Base-by-base conservation (phyloP, 805 yeast genomes). In the Hermanozyma aechmeae region DNA sequence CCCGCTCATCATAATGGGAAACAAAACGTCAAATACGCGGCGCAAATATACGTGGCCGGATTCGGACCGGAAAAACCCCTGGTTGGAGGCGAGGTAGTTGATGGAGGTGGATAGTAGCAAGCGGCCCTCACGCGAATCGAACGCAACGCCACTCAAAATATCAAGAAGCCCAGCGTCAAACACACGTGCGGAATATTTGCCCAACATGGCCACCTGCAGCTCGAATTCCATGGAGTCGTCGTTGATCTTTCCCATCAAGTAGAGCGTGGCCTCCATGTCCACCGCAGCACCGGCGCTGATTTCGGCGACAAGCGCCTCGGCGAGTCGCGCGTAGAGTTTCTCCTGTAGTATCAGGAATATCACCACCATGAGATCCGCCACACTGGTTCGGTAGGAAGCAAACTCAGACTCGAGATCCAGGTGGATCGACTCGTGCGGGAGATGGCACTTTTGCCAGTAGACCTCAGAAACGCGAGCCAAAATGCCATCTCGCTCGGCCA, bases 351-450 rank as follows among this genome's bases (percentile, higher is more conserved):
- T 59, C 1, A 85, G 71, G 58, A 79, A 83, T 2, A 79, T 53
- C 0, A 73, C 61, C 31, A 85, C 92, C 38, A 83, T 71, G 22
- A 87, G 62, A 41, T 92, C 97, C 1, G 79, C 70, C 7, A 80
- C 79, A 36, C 80, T 89, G 18, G 72, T 57, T 41, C 96, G 67
- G 51, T 74, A 89, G 15, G 73, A 66, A 14, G 55, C 53, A 43
- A 86, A 83, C 39, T 79, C 93, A 13, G 67, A 64, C 33, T 58
- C 50, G 15, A 47, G 7, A 17, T 10, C 20, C 20, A 10, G 9
- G 20, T 7, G 20, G 7, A n/a, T n/a, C n/a, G n/a, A n/a, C n/a
- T n/a, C n/a, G n/a, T n/a, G 61, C 12, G n/a, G 24, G 15, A 68
- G 46, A 27, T 71, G 78, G 3, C 75, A 61, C 41, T 85, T 84